Evolutionary conservation across 371 early-diverging fungal genomes (phyloP).

Genomic region (Dichotomocladium elegans): DNA sequence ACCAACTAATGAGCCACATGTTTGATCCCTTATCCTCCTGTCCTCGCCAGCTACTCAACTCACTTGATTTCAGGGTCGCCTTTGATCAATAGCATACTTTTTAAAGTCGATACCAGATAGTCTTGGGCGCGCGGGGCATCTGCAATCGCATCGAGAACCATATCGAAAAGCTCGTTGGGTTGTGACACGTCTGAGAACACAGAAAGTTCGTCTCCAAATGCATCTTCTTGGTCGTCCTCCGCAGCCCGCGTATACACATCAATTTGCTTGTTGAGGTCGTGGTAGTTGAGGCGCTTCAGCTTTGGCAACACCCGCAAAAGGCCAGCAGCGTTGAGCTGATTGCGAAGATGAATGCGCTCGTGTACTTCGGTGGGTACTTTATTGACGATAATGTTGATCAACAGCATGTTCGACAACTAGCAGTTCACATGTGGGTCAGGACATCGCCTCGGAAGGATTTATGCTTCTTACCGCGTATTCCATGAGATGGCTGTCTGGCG

Average conservation of each 20-base stretch:
- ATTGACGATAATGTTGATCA: slow-evolving; percentile 73
- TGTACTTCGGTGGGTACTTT: slow-evolving; percentile 69
- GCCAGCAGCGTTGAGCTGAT: slow-evolving; percentile 71
- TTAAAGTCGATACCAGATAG: slow-evolving; percentile 62
- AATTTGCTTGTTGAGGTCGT: slow-evolving; percentile 67
- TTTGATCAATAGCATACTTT: slow-evolving; percentile 68
- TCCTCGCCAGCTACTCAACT: background rate
- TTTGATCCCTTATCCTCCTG: background rate
- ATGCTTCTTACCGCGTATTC: slow-evolving; percentile 72
- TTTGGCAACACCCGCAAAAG: slow-evolving; percentile 52
- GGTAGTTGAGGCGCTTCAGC: slow-evolving; percentile 60
- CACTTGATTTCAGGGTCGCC: slow-evolving; percentile 56
- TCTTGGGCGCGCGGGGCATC: slow-evolving; percentile 66
- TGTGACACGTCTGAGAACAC: slow-evolving; percentile 44
- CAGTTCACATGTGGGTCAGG: no score
- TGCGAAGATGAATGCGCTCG: slow-evolving; percentile 70
- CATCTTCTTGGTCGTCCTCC: slow-evolving; percentile 55
- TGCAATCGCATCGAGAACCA: slow-evolving; percentile 53
- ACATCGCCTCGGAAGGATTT: background rate
- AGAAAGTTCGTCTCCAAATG: slow-evolving; percentile 16
- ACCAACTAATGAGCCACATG: background rate
- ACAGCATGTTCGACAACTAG: slow-evolving; percentile 75
- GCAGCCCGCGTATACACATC: slow-evolving; percentile 67
- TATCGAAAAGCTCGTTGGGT: slow-evolving; percentile 66
- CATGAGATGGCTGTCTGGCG: slow-evolving; percentile 55